Percentiles rank a stretch among this genome's conserved stretches.
Conservation (phyloP, 257 asterid species). For the Solanum stenotomum region DNA sequence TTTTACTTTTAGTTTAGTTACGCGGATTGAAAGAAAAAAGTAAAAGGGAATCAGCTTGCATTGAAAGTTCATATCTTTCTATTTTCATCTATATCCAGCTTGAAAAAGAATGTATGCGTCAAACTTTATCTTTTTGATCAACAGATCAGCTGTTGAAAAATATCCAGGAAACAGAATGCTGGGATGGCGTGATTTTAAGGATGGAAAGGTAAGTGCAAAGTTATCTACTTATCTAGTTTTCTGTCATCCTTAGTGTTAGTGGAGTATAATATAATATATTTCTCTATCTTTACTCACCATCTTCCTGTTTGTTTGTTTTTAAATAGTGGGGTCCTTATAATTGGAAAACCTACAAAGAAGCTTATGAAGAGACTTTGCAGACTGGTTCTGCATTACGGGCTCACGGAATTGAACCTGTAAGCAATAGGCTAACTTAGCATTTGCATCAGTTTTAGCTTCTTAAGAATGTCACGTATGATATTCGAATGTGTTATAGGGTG, state of each 20-base stretch:
- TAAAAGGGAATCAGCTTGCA: too few species aligned
- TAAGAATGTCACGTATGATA: not conserved
- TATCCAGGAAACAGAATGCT: slow-evolving; percentile 75
- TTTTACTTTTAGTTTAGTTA: not conserved
- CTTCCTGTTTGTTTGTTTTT: not conserved
- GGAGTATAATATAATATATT: not conserved
- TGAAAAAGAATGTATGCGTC: not conserved
- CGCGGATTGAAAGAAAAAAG: not conserved
- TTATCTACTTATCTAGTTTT: not conserved
- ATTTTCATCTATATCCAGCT: too few species aligned
- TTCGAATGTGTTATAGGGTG: slow-evolving; percentile 38
- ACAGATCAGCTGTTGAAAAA: slow-evolving; percentile 60
- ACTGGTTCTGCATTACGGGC: slow-evolving; percentile 76
- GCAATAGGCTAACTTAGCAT: slow-evolving; percentile 1
- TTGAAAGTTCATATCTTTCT: not conserved
- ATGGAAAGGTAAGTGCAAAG: slow-evolving; percentile 37
- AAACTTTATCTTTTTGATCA: not conserved
- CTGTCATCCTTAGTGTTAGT: not conserved
- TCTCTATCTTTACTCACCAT: not conserved
- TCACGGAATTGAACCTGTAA: slow-evolving; percentile 68
- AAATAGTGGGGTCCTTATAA: slow-evolving; percentile 75
- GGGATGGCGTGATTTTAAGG: slow-evolving; percentile 64
- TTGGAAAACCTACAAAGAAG: slow-evolving; percentile 86
- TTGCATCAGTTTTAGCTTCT: not conserved
- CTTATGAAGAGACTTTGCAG: slow-evolving; percentile 47